Percentiles rank a stretch among this genome's conserved stretches.
These are phyloP conservation scores for Brassica balearica DNA, from an alignment of 441 rosid genomes.

Conservation along the genomic window DNA sequence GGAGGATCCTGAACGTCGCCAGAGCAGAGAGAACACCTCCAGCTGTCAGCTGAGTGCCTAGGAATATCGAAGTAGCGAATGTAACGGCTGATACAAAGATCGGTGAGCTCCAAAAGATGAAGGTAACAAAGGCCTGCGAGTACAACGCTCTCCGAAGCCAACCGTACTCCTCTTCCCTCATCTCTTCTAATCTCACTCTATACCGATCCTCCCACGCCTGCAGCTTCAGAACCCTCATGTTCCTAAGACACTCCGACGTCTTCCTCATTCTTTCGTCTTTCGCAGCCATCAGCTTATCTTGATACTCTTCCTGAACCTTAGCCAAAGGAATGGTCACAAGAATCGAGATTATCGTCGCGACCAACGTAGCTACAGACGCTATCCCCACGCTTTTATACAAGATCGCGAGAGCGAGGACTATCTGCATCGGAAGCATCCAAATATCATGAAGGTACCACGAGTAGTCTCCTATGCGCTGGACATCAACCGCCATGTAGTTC, in stretches of 20 bases:
- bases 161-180: conserved; percentile 88
- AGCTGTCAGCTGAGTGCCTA: conserved; percentile 92
- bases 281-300: conserved; percentile 94
- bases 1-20: conserved; percentile 98
- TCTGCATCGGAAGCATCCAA: conserved; percentile 99
- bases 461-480: conserved; percentile 96
- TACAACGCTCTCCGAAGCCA: conserved; percentile 98
- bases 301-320: conserved; percentile 91
- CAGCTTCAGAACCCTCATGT: conserved; percentile 95
- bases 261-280: conserved; percentile 99
- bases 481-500: conserved; percentile 99
- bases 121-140: conserved; percentile 96
- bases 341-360: conserved; percentile 89
- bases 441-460: conserved; percentile 99
- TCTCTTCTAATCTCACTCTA: conserved; percentile 78
- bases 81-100: conserved; percentile 97
- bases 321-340: conserved; percentile 87
- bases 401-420: conserved; percentile 94
- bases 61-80: conserved; percentile 86
- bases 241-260: conserved; percentile 97
- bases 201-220: conserved; percentile 99
- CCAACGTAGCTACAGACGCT: conserved; percentile 88
- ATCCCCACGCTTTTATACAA: conserved; percentile 93
- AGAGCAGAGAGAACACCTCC: conserved; percentile 98
- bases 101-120: conserved; percentile 99